Evolutionary conservation across 345 rosid genomes (phyloP).

Genomic region (Rubroshorea leprosula): DNA sequence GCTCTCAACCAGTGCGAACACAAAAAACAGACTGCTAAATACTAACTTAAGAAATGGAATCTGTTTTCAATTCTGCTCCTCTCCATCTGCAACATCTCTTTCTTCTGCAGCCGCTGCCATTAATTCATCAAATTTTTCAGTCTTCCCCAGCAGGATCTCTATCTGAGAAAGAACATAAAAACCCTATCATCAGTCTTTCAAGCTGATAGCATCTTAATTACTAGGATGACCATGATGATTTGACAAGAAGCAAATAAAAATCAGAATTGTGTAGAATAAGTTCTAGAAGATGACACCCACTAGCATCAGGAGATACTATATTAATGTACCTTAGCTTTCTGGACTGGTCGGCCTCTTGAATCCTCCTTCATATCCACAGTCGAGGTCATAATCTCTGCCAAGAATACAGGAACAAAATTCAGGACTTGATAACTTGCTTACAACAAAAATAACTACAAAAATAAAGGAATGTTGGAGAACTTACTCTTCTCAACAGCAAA

Average conservation of each 20-base stretch:
- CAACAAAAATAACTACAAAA: neutral
- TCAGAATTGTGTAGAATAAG: too few species aligned
- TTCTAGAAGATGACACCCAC: too few species aligned
- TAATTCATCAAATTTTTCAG: constrained; percentile 77
- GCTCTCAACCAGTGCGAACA: constrained; percentile 2
- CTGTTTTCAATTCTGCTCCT: constrained; percentile 38
- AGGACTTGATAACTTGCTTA: neutral
- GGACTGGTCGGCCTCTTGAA: constrained; percentile 66
- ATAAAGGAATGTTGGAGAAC: constrained; percentile 19
- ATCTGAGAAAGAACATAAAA: constrained; percentile 36
- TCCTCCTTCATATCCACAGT: constrained; percentile 83
- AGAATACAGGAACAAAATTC: too few species aligned
- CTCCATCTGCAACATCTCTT: constrained; percentile 42
- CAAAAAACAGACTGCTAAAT: constrained; percentile 13
- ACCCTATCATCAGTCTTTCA: too few species aligned
- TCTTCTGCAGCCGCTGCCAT: constrained; percentile 79
- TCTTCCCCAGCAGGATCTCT: constrained; percentile 69
- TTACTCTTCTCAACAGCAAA: constrained; percentile 83
- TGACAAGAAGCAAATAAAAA: neutral
- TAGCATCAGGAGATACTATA: too few species aligned
- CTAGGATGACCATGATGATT: neutral
- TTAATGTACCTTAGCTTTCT: constrained; percentile 67
- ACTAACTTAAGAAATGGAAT: neutral
- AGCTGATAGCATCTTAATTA: too few species aligned
- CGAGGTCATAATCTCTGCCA: constrained; percentile 62